Conservation (phyloP, 78 protist species). For the Dictyostelium intermedium region DNA sequence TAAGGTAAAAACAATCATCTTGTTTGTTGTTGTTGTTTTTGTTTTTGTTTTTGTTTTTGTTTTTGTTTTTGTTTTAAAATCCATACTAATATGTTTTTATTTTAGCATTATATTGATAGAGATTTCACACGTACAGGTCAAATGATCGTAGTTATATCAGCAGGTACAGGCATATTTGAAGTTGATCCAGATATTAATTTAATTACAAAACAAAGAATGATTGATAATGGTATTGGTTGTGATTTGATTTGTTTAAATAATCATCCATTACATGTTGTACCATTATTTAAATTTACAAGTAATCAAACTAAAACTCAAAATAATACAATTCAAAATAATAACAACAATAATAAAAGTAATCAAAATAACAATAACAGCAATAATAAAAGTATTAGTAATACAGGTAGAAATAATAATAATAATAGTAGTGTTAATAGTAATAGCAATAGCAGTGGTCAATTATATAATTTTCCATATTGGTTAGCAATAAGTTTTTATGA, state of each 20-base stretch:
- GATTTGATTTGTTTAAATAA: constrained; percentile 76
- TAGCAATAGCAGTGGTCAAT: not conserved
- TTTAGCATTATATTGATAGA: constrained; percentile 86
- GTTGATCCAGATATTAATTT: constrained; percentile 77
- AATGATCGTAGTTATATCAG: constrained; percentile 84
- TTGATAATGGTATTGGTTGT: constrained; percentile 88
- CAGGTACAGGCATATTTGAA: constrained; percentile 88
- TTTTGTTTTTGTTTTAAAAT: too few relatives aligned
- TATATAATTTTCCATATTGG: constrained; percentile 74
- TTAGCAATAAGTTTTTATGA: constrained; percentile 66
- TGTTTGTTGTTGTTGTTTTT: too few relatives aligned
- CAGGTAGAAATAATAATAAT: not conserved
- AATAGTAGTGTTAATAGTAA: not conserved
- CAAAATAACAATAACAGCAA: not conserved
- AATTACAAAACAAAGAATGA: constrained; percentile 85
- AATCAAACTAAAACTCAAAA: not conserved
- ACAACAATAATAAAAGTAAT: not conserved
- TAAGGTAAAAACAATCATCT: too few relatives aligned
- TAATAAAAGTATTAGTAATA: not conserved
- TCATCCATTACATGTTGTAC: constrained; percentile 78
- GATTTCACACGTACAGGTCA: constrained; percentile 89
- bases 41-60: too few relatives aligned
- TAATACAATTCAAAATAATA: not conserved
- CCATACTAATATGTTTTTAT: too few relatives aligned
- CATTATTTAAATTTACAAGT: constrained; percentile 50